Base-by-base conservation (phyloP, 2,329 filamentous ascomycete species). In the Beauveria varroae region DNA sequence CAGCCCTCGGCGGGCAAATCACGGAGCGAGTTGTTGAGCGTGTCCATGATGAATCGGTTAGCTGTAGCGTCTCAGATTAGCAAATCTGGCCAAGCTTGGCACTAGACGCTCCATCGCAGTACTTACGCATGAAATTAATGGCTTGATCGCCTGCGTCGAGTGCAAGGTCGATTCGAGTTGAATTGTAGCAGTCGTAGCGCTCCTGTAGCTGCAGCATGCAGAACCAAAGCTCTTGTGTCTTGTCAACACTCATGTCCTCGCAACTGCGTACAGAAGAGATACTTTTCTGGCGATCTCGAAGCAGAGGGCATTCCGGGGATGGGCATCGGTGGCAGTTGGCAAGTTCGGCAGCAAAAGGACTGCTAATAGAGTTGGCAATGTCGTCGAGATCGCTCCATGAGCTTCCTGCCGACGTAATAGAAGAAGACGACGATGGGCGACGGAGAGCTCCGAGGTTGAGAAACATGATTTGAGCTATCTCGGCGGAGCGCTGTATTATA, bases 181-280 rank as follows among this genome's bases (percentile, higher is more conserved):
- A 81, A 30, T 76, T 79, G 64, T 81, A 81, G 69, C 79, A 81
- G 6, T 75, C 75, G 57, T 78, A 81, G 5, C 69, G 72, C 63
- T 72, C 70, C 67, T 81, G 79, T 9, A 81, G 70, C 53, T 76
- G 73, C 2, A 81, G 72, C 79, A 81, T 81, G 64, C 78, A 78
- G 54, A 71, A 68, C 79, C 79, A 81, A 3, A 81, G 67, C 41
- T 75, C 73, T 22, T 72, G 69, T 4, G 74, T 77, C 62, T 78
- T 76, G 34, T 76, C 73, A 26, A 67, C 66, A 26, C 65, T 71
- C 70, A 76, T 70, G 64, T 65, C 66, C 56, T 66, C 65, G 59
- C 69, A 70, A 64, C 52, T 75, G 14, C 74, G 72, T 43, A 71
- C 68, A 59, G 63, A 65, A 26, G 62, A 64, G 26, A 63, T 52